Evolutionary conservation across 768 basidiomycete species (phyloP).

Genomic region (Cyclocybe aegerita): DNA sequence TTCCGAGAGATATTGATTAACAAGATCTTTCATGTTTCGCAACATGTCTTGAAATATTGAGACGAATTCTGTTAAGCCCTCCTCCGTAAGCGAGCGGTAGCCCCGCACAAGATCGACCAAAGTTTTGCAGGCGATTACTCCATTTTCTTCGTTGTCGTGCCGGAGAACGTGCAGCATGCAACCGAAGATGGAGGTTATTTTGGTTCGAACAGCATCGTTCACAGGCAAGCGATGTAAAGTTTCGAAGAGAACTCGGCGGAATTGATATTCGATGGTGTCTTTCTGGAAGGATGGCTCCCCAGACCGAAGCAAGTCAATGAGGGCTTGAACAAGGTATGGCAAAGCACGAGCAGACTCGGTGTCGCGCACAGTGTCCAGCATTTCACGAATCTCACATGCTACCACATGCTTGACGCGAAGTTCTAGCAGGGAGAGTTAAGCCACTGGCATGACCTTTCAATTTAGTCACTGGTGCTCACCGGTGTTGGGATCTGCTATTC

Average conservation of each 20-base stretch:
- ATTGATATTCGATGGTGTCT: conserved; percentile 71
- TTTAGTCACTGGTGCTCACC: conserved; percentile 39
- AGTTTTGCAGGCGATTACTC: conserved; percentile 84
- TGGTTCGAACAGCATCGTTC: conserved; percentile 73
- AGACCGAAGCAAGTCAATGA: conserved; percentile 70
- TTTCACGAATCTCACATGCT: conserved; percentile 79
- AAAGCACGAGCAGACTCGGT: conserved; percentile 69
- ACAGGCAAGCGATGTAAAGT: conserved; percentile 87
- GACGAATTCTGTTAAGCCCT: conserved; percentile 76
- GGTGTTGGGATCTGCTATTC: conserved; percentile 73
- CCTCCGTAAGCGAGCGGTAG: conserved; percentile 71
- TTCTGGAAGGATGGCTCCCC: conserved; percentile 67
- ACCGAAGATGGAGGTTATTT: conserved; percentile 64
- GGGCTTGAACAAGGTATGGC: conserved; percentile 69
- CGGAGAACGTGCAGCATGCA: conserved; percentile 84
- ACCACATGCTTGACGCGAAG: conserved; percentile 66
- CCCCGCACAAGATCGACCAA: conserved; percentile 85
- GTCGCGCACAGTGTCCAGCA: conserved; percentile 78
- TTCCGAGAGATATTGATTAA: conserved; percentile 73
- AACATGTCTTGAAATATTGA: conserved; percentile 79
- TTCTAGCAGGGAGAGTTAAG: conserved; percentile 40
- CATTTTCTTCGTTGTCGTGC: conserved; percentile 96
- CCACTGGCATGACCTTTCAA: background rate
- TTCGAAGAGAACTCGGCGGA: conserved; percentile 85
- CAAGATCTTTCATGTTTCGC: conserved; percentile 68